Evolutionary conservation across 768 basidiomycete genomes (phyloP).

Genomic region (Cystofilobasidium ferigula): DNA sequence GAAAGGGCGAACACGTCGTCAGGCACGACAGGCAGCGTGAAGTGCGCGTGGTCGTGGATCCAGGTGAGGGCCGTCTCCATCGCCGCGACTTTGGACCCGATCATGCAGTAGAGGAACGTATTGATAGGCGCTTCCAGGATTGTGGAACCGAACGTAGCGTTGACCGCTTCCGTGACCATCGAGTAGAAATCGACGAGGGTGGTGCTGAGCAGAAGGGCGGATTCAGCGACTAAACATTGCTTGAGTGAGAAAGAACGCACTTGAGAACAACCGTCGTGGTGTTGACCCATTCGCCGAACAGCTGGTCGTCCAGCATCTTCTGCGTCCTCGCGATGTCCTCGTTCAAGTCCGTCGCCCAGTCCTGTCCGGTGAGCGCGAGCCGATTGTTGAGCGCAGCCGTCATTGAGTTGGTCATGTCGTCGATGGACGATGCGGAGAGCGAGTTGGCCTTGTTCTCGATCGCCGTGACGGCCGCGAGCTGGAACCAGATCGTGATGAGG

Average conservation of each 20-base stretch:
- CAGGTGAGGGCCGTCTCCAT: conserved; percentile 83
- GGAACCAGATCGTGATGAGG: conserved; percentile 71
- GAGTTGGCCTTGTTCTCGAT: conserved; percentile 58
- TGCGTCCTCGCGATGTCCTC: conserved; percentile 58
- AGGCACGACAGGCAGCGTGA: conserved; percentile 70
- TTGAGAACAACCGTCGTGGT: conserved; percentile 79
- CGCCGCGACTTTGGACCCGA: conserved; percentile 80
- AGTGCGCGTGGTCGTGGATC: conserved; percentile 71
- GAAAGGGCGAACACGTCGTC: conserved; percentile 66
- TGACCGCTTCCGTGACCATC: conserved; percentile 69
- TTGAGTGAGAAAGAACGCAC: background rate
- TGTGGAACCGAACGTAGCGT: conserved; percentile 65
- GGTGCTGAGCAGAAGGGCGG: conserved; percentile 59
- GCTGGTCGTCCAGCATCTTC: conserved; percentile 63
- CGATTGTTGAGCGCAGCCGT: conserved; percentile 64
- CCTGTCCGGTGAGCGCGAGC: conserved; percentile 68
- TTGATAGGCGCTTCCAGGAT: conserved; percentile 68
- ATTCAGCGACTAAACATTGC: conserved; percentile 54
- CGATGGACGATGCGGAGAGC: conserved; percentile 51
- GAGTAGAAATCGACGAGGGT: conserved; percentile 56
- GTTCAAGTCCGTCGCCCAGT: conserved; percentile 72
- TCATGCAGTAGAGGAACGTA: conserved; percentile 62
- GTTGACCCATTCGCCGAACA: conserved; percentile 87
- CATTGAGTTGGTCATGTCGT: conserved; percentile 60
- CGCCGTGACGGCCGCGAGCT: conserved; percentile 66